Conservation (phyloP, 257 asterid genomes). For the Fraxinus anomala region DNA sequence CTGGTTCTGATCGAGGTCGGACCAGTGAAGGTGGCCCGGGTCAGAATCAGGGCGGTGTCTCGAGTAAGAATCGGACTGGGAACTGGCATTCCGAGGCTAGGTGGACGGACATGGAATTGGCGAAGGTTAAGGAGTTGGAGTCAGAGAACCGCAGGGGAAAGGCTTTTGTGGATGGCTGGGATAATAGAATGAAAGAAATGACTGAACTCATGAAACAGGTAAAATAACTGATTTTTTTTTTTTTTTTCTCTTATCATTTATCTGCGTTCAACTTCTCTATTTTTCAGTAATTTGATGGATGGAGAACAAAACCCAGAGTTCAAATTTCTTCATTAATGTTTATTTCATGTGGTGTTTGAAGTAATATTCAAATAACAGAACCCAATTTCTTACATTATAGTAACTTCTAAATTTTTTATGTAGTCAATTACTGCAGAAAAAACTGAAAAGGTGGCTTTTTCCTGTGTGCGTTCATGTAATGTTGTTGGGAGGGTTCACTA, state of each 20-base stretch:
- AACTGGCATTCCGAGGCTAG: slow-evolving; percentile 31
- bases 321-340: neutral
- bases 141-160: slow-evolving; percentile 42
- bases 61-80: slow-evolving; percentile 6
- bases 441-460: neutral
- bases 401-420: neutral
- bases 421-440: neutral
- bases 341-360: neutral
- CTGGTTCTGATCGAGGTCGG: slow-evolving; percentile 20
- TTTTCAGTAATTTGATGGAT: neutral
- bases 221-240: neutral
- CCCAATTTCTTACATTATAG: neutral
- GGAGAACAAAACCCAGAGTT: neutral
- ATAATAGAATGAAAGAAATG: slow-evolving; percentile 50
- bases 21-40: slow-evolving; percentile 21
- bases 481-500: neutral
- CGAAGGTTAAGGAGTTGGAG: slow-evolving; percentile 41
- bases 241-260: neutral
- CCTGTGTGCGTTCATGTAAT: neutral
- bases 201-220: slow-evolving; percentile 72
- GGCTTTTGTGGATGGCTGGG: slow-evolving; percentile 63
- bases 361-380: neutral
- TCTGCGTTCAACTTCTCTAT: neutral
- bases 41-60: slow-evolving; percentile 1
- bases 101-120: slow-evolving; percentile 58